These are phyloP conservation scores for Leptomonas seymouri DNA, from an alignment of 208 protist genomes.

Conservation along the genomic window DNA sequence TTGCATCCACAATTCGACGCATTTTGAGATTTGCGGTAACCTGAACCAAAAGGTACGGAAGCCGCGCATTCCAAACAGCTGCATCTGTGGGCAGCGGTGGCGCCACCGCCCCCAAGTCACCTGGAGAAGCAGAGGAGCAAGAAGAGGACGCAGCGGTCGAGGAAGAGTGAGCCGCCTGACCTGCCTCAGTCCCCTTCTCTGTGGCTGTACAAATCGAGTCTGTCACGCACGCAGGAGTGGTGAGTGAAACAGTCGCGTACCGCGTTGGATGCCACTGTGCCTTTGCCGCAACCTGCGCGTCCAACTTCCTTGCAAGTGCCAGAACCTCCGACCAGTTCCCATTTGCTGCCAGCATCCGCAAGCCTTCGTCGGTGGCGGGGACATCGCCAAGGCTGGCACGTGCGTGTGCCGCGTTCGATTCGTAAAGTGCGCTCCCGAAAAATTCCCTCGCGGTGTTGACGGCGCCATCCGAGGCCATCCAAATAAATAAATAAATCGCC, in stretches of 20 bases:
- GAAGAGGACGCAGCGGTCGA: background rate
- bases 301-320: conserved; percentile 56
- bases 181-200: background rate
- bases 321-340: conserved; percentile 77
- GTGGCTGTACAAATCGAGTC: background rate
- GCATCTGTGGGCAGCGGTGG: conserved; percentile 22
- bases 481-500: conserved; percentile 2
- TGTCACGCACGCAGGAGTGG: background rate
- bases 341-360: conserved; percentile 57
- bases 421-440: conserved; percentile 25
- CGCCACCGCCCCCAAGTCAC: background rate
- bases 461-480: conserved; percentile 34
- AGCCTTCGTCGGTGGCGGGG: conserved; percentile 58
- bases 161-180: background rate
- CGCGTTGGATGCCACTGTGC: conserved; percentile 13
- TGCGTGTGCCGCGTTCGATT: conserved; percentile 9
- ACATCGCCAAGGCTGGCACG: conserved; percentile 32
- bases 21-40: conserved; percentile 76
- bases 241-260: conserved; percentile 7
- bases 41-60: conserved; percentile 77
- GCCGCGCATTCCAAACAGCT: conserved; percentile 26
- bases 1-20: conserved; percentile 52
- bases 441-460: conserved; percentile 24
- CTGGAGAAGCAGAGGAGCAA: background rate
- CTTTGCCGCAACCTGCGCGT: conserved; percentile 37